Conservation (phyloP, 2,329 filamentous ascomycete species). For the Cladosporium sp. region DNA sequence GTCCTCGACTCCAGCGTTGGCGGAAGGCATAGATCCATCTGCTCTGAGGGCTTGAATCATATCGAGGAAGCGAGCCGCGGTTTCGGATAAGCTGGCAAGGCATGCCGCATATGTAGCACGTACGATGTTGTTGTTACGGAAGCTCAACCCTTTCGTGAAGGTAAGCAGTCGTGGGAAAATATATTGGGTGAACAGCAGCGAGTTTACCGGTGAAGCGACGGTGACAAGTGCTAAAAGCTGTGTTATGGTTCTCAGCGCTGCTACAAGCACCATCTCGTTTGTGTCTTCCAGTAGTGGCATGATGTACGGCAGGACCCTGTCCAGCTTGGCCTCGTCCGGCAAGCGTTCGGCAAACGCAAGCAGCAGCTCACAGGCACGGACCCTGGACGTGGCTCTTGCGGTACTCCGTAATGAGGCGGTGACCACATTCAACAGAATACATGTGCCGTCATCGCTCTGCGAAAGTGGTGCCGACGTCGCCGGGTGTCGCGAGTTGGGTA, state of each 20-base stretch:
- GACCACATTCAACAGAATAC: slow-evolving; percentile 86
- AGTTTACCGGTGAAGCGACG: slow-evolving; percentile 74
- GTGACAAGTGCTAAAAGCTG: slow-evolving; percentile 83
- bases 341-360: slow-evolving; percentile 86
- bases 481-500: slow-evolving; percentile 77
- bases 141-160: slow-evolving; percentile 51
- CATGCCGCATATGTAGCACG: slow-evolving; percentile 91
- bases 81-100: slow-evolving; percentile 80
- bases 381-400: slow-evolving; percentile 77
- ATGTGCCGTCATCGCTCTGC: slow-evolving; percentile 76
- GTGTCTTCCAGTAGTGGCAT: slow-evolving; percentile 78
- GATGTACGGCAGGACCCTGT: slow-evolving; percentile 86
- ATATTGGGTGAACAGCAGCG: slow-evolving; percentile 64
- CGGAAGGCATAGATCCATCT: slow-evolving; percentile 72
- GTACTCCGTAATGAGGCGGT: slow-evolving; percentile 87
- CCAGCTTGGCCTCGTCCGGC: slow-evolving; percentile 92
- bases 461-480: slow-evolving; percentile 58
- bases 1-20: slow-evolving; percentile 76
- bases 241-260: slow-evolving; percentile 80
- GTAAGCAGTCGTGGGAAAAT: slow-evolving; percentile 56
- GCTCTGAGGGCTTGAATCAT: slow-evolving; percentile 84
- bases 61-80: slow-evolving; percentile 79
- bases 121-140: slow-evolving; percentile 57
- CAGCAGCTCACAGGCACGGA: slow-evolving; percentile 86
- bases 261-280: slow-evolving; percentile 77